These are phyloP conservation scores for Hygrocybe coccinea DNA, from an alignment of 768 basidiomycete genomes.

Conservation along the genomic window DNA sequence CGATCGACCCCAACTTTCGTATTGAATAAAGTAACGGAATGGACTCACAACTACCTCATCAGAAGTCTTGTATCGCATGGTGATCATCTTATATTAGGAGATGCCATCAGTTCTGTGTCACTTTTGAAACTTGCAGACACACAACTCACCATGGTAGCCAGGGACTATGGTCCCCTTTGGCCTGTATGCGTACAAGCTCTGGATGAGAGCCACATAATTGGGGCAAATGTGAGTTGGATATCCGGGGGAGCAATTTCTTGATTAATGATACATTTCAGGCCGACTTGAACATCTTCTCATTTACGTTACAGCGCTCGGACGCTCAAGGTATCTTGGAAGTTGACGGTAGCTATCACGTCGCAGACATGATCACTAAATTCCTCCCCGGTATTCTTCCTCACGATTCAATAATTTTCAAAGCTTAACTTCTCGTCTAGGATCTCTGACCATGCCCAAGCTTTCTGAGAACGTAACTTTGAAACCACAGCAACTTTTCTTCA, in stretches of 20 bases:
- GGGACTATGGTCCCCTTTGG: slow-evolving; percentile 73
- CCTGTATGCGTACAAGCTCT: slow-evolving; percentile 62
- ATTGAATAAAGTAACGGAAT: slow-evolving; percentile 47
- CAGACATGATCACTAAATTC: slow-evolving; percentile 75
- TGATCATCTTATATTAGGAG: slow-evolving; percentile 63
- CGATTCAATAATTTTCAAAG: background rate
- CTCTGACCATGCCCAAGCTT: slow-evolving; percentile 44
- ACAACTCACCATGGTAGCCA: slow-evolving; percentile 52
- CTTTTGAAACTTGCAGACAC: slow-evolving; percentile 48
- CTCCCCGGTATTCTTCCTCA: slow-evolving; percentile 41
- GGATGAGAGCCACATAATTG: slow-evolving; percentile 54
- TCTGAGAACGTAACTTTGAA: slow-evolving; percentile 39
- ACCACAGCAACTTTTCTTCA: slow-evolving; percentile 68
- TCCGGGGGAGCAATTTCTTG: slow-evolving; percentile 1
- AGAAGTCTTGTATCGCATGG: slow-evolving; percentile 56
- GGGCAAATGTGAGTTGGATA: slow-evolving; percentile 59
- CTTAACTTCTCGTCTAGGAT: slow-evolving; percentile 39
- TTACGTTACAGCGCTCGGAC: slow-evolving; percentile 44
- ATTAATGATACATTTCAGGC: slow-evolving; percentile 37
- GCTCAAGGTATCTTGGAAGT: slow-evolving; percentile 48
- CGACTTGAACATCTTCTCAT: slow-evolving; percentile 63
- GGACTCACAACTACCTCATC: slow-evolving; percentile 83
- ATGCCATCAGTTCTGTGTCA: slow-evolving; percentile 76
- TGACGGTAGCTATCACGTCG: slow-evolving; percentile 67
- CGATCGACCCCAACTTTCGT: slow-evolving; percentile 28